Conservation (phyloP, 1,139 yeast genomes). For the Debaryomyces udenii region DNA sequence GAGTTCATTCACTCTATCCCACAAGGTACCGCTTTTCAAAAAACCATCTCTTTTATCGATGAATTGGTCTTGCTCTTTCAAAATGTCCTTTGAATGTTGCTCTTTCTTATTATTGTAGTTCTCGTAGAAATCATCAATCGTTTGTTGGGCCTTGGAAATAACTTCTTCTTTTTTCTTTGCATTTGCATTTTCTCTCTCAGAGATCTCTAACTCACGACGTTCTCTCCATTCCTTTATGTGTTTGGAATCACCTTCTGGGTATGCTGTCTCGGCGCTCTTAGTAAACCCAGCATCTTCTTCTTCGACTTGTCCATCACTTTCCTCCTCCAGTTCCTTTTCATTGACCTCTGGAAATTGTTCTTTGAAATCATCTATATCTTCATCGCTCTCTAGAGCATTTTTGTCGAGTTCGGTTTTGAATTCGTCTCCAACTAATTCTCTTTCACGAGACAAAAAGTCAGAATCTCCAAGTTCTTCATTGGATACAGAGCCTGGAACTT, state of each 20-base stretch:
- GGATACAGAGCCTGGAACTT: conserved; percentile 34
- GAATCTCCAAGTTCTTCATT: conserved; percentile 32
- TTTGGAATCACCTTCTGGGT: conserved; percentile 42
- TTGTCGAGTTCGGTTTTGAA: conserved; percentile 71
- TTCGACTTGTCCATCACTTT: conserved; percentile 24
- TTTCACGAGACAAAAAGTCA: conserved; percentile 84
- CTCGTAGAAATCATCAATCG: conserved; percentile 93
- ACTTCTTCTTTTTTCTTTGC: conserved; percentile 67
- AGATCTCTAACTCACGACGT: conserved; percentile 79
- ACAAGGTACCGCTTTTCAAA: conserved; percentile 75
- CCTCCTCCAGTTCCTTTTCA: conserved; percentile 21
- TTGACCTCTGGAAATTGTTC: conserved; percentile 70
- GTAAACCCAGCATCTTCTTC: conserved; percentile 19
- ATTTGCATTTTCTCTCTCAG: conserved; percentile 78
- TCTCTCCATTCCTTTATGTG: conserved; percentile 80
- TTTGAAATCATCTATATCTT: conserved; percentile 66
- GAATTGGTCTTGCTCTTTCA: conserved; percentile 70
- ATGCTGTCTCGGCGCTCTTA: conserved; percentile 25
- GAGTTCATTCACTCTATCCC: conserved; percentile 78
- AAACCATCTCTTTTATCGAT: conserved; percentile 78
- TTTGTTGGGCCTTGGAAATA: conserved; percentile 76
- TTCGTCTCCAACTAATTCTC: conserved; percentile 80
- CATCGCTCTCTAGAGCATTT: conserved; percentile 57
- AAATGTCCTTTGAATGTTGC: conserved; percentile 63
- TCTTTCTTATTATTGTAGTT: conserved; percentile 88